Evolutionary conservation across 352 stramenopile genomes (phyloP), one percentile per base, ranked within the genome.

Genomic region (Halophytophthora polymorphica): DNA sequence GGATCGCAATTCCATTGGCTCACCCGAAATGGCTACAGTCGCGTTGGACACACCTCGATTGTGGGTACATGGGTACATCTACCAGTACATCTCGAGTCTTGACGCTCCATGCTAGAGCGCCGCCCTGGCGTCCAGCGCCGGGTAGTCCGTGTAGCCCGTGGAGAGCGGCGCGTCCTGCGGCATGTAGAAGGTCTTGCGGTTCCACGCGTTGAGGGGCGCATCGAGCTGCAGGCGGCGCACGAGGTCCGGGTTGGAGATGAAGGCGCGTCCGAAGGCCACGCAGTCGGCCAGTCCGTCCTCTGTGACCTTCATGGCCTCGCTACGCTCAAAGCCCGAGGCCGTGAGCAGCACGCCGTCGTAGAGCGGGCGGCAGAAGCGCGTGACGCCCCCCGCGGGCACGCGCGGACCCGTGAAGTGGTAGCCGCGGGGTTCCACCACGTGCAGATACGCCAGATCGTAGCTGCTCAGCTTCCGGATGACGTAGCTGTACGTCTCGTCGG

Each of bases 171-270:
- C 50, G 15, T 51, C 63, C 14, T 56, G 48, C 8, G 67, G 69
- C 57, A 70, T 58, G 64, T 75, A 78, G 50, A 58, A 74, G 6
- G 61, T 71, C 31, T 56, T 56, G 23, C 65, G 58, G 45, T 83
- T 50, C 43, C 62, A 83, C n/a, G 54, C 44, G 40, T 76, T 81
- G 33, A 73, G 56, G 13, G 71, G 56, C 3, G 66, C 58, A 25
- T 35, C 58, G 15, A 73, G 38, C 53, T 69, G 43, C 23, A 89
- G 53, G 8, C 77, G 66, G 23, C 63, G 49, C 34, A 83, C 70
- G 10, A 89, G 54, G 57, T 89, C 77, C 40, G 79, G 79, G 45
- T 87, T 90, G 12, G 74, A 66, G 56, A 90, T 87, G 60, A 86
- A 90, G 14, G 59, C 54, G 15, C 74, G 69, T 13, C 79, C 77